Percentiles rank a stretch among this genome's conserved stretches.
Evolutionary conservation across 1,139 yeast genomes (phyloP).

Genomic region (Hansenula sp.): DNA sequence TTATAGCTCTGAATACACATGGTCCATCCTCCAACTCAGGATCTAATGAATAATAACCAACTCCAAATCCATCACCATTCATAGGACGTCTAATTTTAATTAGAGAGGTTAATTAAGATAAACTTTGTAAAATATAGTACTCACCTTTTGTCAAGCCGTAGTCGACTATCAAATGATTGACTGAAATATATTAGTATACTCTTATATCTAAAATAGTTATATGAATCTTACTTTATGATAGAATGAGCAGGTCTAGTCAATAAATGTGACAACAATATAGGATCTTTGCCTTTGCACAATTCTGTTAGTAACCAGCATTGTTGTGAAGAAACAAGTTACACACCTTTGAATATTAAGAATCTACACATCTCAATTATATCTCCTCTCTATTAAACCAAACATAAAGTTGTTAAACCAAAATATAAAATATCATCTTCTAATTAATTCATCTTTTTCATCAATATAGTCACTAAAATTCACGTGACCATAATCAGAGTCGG

Average conservation of each 20-base stretch:
- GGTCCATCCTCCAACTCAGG: slow-evolving; percentile 56
- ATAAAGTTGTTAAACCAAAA: no score
- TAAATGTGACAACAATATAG: slow-evolving; percentile 79
- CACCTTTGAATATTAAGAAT: slow-evolving; percentile 51
- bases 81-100: slow-evolving; percentile 57
- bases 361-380: slow-evolving; percentile 42
- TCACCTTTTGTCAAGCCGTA: slow-evolving; percentile 70
- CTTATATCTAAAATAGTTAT: neutral
- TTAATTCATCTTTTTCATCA: no score
- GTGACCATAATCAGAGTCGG: no score
- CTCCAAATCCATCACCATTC: slow-evolving; percentile 98
- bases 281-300: slow-evolving; percentile 49
- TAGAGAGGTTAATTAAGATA: no score
- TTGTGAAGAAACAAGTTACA: neutral
- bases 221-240: slow-evolving; percentile 58
- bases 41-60: slow-evolving; percentile 80
- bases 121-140: neutral
- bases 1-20: slow-evolving; percentile 86
- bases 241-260: slow-evolving; percentile 96
- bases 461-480: no score
- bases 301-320: neutral
- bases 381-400: neutral
- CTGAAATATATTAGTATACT: slow-evolving; percentile 11
- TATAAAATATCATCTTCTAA: no score
- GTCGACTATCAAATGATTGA: slow-evolving; percentile 88